These are phyloP conservation scores for Coemansia reversa DNA, from an alignment of 192 early-diverging fungal species.

Conservation along the genomic window DNA sequence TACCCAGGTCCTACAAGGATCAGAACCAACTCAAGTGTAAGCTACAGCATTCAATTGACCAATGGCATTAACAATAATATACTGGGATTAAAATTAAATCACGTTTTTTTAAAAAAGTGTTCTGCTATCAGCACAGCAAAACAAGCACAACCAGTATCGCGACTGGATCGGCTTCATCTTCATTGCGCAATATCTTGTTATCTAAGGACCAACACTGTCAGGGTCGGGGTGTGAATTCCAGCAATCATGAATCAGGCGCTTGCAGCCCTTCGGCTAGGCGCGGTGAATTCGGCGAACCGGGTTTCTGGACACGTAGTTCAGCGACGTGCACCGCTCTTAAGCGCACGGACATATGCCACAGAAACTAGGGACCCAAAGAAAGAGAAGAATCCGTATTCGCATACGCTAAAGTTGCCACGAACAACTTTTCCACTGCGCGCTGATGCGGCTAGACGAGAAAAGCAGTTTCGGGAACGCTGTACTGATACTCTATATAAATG, in stretches of 20 bases:
- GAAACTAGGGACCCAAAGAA: constrained; percentile 3
- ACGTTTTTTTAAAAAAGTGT: not conserved
- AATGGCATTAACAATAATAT: not conserved
- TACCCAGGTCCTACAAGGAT: not conserved
- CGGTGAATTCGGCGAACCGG: not conserved
- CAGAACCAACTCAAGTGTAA: not conserved
- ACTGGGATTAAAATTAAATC: not conserved
- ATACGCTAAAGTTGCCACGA: constrained; percentile 70
- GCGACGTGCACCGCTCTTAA: not conserved
- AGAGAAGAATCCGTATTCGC: constrained; percentile 34
- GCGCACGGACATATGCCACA: not conserved
- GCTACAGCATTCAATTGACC: not conserved
- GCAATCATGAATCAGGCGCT: constrained; percentile 35
- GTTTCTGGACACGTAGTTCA: not conserved
- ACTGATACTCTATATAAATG: constrained; percentile 67
- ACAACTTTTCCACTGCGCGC: constrained; percentile 68
- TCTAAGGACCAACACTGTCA: not conserved
- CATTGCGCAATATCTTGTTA: not conserved
- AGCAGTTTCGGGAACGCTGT: constrained; percentile 60
- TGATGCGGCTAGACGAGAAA: constrained; percentile 61
- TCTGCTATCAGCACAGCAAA: not conserved
- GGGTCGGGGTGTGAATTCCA: not conserved
- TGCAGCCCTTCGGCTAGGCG: constrained; percentile 13
- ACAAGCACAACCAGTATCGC: not conserved
- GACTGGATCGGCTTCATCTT: not conserved